Evolutionary conservation across 495 filamentous ascomycete genomes (phyloP), one percentile per base, ranked within the genome.

Genomic region (Baudoinia panamericana): DNA sequence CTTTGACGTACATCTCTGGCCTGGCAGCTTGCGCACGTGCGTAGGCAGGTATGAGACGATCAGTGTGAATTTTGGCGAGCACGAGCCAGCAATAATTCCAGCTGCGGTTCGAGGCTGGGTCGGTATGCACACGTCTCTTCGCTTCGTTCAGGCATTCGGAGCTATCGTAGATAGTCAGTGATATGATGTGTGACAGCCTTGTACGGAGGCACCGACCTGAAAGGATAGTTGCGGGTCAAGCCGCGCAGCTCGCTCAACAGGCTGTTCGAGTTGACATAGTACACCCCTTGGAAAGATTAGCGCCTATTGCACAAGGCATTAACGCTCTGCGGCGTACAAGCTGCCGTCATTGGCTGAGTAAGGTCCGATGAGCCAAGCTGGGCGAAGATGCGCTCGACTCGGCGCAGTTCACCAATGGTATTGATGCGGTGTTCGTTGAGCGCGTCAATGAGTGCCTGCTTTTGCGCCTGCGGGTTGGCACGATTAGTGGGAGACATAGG

Each of bases 1-100:
- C n/a, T n/a, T n/a, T n/a, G n/a, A n/a, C n/a, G n/a, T n/a, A n/a
- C 81, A 84, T 84, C 36, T 74, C 70, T 15, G 77, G 78, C 25
- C 68, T 67, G 19, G 63, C 56, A 5, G 81, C 74, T 31, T 81
- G 71, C 10, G 62, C 55, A 19, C 64, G 59, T 3, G 80, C 77
- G 50, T 76, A 77, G 17, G 69, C 61, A 1, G 68, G 56, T 39
- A 84, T 69, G 25, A 83, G 57, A 39, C 66, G 60, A 76, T 79
- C 71, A 41, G 71, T 72, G 29, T 68, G 62, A 23, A 84, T 72
- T 47, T 82, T 82, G 11, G 57, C 61, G n/a, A 86, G 61, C 21
- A 80, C 72, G 25, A 84, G 61, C 80, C 81, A 85, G 29, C 74
- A 81, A 54, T 77, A 69, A 48, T 85, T 86, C 79, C 81, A 85